Evolutionary conservation across 2,329 filamentous ascomycete genomes (phyloP).

Genomic region (Aspergillus sp.): DNA sequence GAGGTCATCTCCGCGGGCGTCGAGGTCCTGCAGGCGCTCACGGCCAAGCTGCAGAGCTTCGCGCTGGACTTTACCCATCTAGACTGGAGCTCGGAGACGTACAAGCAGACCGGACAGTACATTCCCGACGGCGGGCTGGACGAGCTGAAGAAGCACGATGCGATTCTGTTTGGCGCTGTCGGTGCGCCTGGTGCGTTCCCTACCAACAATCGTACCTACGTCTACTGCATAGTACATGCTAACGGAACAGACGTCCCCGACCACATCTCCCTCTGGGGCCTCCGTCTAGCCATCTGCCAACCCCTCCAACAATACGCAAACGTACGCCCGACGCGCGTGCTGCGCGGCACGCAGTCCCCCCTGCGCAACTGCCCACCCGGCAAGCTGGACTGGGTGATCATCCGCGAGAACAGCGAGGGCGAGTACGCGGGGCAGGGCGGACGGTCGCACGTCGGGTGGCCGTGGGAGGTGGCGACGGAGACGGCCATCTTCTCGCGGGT

Average conservation of each 20-base stretch:
- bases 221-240: background rate
- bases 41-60: conserved; percentile 54
- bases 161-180: conserved; percentile 68
- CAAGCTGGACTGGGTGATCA: conserved; percentile 66
- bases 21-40: conserved; percentile 53
- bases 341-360: conserved; percentile 60
- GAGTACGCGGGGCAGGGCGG: conserved; percentile 67
- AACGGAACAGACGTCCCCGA: conserved; percentile 57
- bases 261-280: conserved; percentile 65
- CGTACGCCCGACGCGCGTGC: conserved; percentile 62
- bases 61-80: conserved; percentile 60
- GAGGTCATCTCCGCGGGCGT: conserved; percentile 67
- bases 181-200: conserved; percentile 53
- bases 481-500: conserved; percentile 64
- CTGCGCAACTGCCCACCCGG: conserved; percentile 54
- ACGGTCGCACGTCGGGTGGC: conserved; percentile 56
- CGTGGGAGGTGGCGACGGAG: conserved; percentile 63
- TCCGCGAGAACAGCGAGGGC: conserved; percentile 66
- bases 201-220: background rate
- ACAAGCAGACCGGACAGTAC: conserved; percentile 65
- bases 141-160: conserved; percentile 59
- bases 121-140: conserved; percentile 62
- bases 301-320: conserved; percentile 69
- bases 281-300: conserved; percentile 66
- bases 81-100: conserved; percentile 67